Base-by-base conservation (phyloP, 1,284 basidiomycete genomes). In the Fereydounia khargensis region DNA sequence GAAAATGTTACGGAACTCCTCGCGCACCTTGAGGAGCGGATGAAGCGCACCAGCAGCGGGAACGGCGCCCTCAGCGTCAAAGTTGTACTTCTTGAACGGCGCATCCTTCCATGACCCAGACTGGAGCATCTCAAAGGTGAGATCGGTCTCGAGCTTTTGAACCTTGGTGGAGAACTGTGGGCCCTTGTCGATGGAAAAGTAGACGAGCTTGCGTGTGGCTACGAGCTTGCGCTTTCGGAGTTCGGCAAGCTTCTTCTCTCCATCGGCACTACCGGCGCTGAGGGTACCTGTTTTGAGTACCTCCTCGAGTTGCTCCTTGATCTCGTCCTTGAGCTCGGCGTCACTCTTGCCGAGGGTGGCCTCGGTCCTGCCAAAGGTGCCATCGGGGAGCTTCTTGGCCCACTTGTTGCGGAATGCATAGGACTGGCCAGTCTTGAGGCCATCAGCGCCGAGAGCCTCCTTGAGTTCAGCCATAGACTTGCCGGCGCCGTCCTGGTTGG, bases 1-100 rank as follows among this genome's bases (percentile, higher is more conserved):
- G 82, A 99, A 99, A 73, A 98, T 97, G 75, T 89, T 88, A 41
- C 92, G 83, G 77, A 99, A 91, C 78, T 99, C 95, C 77, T 98
- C 94, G 43, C 95, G 83, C 25, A 99, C 95, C 80, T 98, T 98
- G 63, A 98, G 83, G 22, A 99, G 82, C 6, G 94, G 95, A 77
- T 98, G 95, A 24, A 98, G 80, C 10, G 92, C 91, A 39, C 95
- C 95, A 22, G 90, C 88, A 24, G 83, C 83, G 3, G 91, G 87
- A 4, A 87, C 86, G 30, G 86, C 84, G 52, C 95, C 95, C 64
- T 92, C 90, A 1, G 95, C 94, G 68, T 96, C 90, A 73, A 98
- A 98, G 79, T 99, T 99, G 81, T 98, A 99, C 77, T 92, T 91
- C 76, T 99, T 99, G 84, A 91, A 98, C 3, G 64, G 55, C 1